Evolutionary conservation across 805 yeast genomes (phyloP).

Genomic region (Millerozyma miso): DNA sequence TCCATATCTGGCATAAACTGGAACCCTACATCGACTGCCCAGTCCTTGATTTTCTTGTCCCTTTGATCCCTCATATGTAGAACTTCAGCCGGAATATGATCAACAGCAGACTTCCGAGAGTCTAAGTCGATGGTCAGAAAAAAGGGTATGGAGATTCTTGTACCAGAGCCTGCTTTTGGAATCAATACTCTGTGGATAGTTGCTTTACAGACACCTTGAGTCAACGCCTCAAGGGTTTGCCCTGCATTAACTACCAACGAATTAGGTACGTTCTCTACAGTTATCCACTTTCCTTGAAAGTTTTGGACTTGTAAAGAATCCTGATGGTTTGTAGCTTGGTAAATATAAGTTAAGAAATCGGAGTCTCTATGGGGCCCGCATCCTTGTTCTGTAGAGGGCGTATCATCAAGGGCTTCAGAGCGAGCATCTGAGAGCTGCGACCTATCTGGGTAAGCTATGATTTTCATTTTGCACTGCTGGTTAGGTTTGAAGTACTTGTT

Average conservation of each 20-base stretch:
- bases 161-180: slow-evolving; percentile 37
- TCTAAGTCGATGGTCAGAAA: slow-evolving; percentile 45
- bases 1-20: slow-evolving; percentile 34
- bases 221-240: slow-evolving; percentile 57
- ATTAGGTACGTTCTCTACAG: slow-evolving; percentile 46
- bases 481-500: slow-evolving; percentile 48
- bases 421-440: slow-evolving; percentile 15
- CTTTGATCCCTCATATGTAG: slow-evolving; percentile 28
- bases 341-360: slow-evolving; percentile 56
- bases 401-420: slow-evolving; percentile 24
- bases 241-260: slow-evolving; percentile 57
- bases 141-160: slow-evolving; percentile 45
- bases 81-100: slow-evolving; percentile 24
- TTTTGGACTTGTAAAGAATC: slow-evolving; percentile 55
- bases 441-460: slow-evolving; percentile 54
- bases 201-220: slow-evolving; percentile 56
- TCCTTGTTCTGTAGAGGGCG: slow-evolving; percentile 40
- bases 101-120: slow-evolving; percentile 24
- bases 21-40: slow-evolving; percentile 38
- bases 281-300: slow-evolving; percentile 53
- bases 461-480: slow-evolving; percentile 50
- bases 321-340: slow-evolving; percentile 47
- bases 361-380: slow-evolving; percentile 68
- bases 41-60: slow-evolving; percentile 28
- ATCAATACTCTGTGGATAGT: slow-evolving; percentile 52